Conservation (phyloP, 2,329 filamentous ascomycete genomes). For the Aspergillus aculeatus region DNA sequence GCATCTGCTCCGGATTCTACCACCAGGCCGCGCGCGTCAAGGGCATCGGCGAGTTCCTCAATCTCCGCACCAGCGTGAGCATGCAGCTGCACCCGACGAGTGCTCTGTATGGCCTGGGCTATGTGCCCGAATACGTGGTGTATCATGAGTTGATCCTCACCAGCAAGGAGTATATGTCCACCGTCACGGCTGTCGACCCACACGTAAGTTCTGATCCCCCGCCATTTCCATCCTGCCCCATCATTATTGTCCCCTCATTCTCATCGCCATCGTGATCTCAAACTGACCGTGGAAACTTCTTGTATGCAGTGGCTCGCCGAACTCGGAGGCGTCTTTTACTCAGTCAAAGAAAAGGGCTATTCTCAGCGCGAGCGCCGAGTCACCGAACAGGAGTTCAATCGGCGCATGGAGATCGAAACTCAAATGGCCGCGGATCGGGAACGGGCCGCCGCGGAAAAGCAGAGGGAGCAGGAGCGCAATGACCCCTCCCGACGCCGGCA, state of each 20-base stretch:
- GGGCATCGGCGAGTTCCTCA: slow-evolving; percentile 96
- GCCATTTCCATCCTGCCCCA: background rate
- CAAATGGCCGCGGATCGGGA: slow-evolving; percentile 87
- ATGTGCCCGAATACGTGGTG: slow-evolving; percentile 93
- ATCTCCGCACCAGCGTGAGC: slow-evolving; percentile 88
- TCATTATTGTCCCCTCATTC: background rate
- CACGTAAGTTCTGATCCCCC: slow-evolving; percentile 51
- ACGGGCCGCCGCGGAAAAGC: slow-evolving; percentile 43
- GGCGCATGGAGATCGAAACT: slow-evolving; percentile 87
- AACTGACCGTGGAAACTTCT: slow-evolving; percentile 2
- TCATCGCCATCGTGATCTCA: background rate
- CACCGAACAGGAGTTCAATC: slow-evolving; percentile 88
- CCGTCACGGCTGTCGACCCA: slow-evolving; percentile 91
- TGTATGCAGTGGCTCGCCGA: slow-evolving; percentile 76
- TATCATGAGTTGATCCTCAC: slow-evolving; percentile 98
- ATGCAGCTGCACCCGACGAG: slow-evolving; percentile 94
- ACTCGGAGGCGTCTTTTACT: slow-evolving; percentile 94
- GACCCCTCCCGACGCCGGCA: slow-evolving; percentile 34
- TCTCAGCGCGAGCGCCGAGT: slow-evolving; percentile 81
- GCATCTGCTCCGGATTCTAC: slow-evolving; percentile 97
- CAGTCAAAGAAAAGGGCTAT: slow-evolving; percentile 95
- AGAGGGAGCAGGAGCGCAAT: slow-evolving; percentile 38
- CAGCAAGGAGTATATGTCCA: slow-evolving; percentile 96
- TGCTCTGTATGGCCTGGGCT: slow-evolving; percentile 86
- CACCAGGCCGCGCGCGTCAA: slow-evolving; percentile 96